Percentiles rank a stretch among this genome's conserved stretches.
Evolutionary conservation across 495 filamentous ascomycete genomes (phyloP).

Genomic region (Pseudotulostoma volvatum): DNA sequence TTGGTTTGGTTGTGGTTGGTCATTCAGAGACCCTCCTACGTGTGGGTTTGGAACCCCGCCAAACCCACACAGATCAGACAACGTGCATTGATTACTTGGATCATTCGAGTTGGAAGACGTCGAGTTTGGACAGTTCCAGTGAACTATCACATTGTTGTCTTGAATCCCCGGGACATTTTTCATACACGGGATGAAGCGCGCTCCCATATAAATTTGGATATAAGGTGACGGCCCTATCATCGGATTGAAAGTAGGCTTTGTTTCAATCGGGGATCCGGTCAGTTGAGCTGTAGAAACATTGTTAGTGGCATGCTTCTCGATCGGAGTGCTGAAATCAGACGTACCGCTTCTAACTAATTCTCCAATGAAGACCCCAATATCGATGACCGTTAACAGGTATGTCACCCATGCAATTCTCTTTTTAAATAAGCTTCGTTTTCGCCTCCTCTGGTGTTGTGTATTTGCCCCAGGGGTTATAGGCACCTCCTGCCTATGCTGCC

Average conservation of each 20-base stretch:
- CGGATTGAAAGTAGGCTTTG: slow-evolving; percentile 73
- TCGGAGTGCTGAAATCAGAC: slow-evolving; percentile 13
- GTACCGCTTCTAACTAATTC: slow-evolving; percentile 72
- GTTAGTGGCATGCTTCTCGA: too few relatives aligned
- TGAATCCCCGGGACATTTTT: slow-evolving; percentile 57
- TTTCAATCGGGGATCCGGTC: slow-evolving; percentile 58
- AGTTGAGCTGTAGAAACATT: slow-evolving; percentile 18
- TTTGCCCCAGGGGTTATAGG: slow-evolving; percentile 10
- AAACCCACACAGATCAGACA: slow-evolving; percentile 73
- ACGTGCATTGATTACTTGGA: slow-evolving; percentile 41
- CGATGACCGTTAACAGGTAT: slow-evolving; percentile 60
- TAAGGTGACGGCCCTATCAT: slow-evolving; percentile 91
- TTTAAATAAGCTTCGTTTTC: slow-evolving; percentile 33
- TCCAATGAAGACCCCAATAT: slow-evolving; percentile 77
- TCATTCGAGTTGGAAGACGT: slow-evolving; percentile 34
- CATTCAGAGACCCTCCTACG: slow-evolving; percentile 21
- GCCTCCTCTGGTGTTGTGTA: slow-evolving; percentile 7
- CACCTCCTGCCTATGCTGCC: slow-evolving; percentile 20
- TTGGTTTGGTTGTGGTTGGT: slow-evolving; percentile 54
- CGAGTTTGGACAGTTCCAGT: slow-evolving; percentile 63
- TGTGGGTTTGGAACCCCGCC: slow-evolving; percentile 48
- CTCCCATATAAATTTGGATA: slow-evolving; percentile 91
- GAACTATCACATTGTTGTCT: slow-evolving; percentile 30
- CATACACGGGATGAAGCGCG: slow-evolving; percentile 89
- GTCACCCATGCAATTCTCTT: slow-evolving; percentile 66